phyloP scores from a whole-genome alignment of 2,329 filamentous ascomycete species.

The Penicillium expansum region DNA sequence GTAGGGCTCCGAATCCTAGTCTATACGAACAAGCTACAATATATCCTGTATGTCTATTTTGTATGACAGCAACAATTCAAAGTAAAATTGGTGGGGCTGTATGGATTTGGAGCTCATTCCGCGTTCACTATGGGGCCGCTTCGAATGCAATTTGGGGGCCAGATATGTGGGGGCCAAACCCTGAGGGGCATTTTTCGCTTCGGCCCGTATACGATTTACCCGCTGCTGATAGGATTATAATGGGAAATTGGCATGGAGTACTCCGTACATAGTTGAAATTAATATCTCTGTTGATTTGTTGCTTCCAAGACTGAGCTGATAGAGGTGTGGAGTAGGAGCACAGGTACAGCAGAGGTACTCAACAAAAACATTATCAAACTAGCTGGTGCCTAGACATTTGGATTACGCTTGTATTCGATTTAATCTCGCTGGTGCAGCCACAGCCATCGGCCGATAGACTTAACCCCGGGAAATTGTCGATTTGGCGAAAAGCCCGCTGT shows the following conservation, averaged over 20 bases:
- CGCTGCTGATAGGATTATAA: neutral
- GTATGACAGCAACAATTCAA: neutral
- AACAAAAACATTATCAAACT: neutral
- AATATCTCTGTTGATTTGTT: neutral
- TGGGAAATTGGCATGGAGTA: neutral
- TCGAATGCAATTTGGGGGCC: neutral
- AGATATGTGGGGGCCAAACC: neutral
- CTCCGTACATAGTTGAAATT: no score
- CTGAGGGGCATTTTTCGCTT: neutral
- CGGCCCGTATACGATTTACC: neutral
- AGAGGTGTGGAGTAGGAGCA: neutral
- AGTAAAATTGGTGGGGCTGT: neutral
- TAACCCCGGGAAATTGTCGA: neutral
- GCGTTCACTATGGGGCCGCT: no score
- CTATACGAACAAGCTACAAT: neutral
- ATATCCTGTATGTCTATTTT: neutral
- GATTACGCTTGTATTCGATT: neutral
- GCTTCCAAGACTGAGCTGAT: neutral
- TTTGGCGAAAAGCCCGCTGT: neutral
- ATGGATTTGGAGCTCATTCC: no score
- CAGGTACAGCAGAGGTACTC: neutral
- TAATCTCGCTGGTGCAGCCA: neutral
- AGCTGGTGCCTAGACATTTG: neutral
- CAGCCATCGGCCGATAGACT: neutral
- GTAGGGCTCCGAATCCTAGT: neutral